Conservation (phyloP, 345 rosid species). For the Chamaenerion angustifolium region DNA sequence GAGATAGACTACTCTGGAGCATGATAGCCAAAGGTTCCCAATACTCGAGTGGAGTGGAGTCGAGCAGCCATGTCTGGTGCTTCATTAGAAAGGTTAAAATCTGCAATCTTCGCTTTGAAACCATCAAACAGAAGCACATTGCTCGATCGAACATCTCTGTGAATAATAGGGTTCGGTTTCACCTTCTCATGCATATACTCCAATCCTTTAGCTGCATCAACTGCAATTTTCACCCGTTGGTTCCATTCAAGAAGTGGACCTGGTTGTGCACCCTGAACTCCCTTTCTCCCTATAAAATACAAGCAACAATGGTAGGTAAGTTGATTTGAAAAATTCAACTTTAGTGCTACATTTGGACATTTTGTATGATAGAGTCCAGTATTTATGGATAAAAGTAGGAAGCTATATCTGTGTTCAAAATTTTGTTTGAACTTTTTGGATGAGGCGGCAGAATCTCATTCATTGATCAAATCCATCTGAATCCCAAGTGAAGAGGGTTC, state of each 20-base stretch:
- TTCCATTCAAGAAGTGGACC: slow-evolving; percentile 42
- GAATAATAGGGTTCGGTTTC: slow-evolving; percentile 24
- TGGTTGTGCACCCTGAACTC: slow-evolving; percentile 47
- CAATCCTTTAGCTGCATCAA: slow-evolving; percentile 35
- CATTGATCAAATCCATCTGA: too few relatives aligned
- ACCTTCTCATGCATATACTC: slow-evolving; percentile 34
- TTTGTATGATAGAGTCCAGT: too few relatives aligned
- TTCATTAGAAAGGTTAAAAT: slow-evolving; percentile 39
- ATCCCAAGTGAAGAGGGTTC: background rate
- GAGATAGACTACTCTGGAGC: slow-evolving; percentile 29
- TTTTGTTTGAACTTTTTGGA: too few relatives aligned
- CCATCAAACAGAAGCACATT: slow-evolving; percentile 34
- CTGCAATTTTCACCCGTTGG: slow-evolving; percentile 33
- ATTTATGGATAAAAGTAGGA: too few relatives aligned
- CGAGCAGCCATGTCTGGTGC: slow-evolving; percentile 48
- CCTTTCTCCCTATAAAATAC: slow-evolving; percentile 25
- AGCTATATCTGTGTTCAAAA: too few relatives aligned
- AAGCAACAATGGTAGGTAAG: background rate
- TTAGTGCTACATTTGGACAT: too few relatives aligned
- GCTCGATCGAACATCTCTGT: slow-evolving; percentile 41
- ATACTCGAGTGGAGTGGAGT: slow-evolving; percentile 40
- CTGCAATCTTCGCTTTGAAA: slow-evolving; percentile 40
- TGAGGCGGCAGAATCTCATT: too few relatives aligned
- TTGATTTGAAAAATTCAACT: background rate
- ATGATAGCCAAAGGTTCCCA: slow-evolving; percentile 43